phyloP scores from a whole-genome alignment of 306 rosid species.

The Heteromeles arbutifolia region DNA sequence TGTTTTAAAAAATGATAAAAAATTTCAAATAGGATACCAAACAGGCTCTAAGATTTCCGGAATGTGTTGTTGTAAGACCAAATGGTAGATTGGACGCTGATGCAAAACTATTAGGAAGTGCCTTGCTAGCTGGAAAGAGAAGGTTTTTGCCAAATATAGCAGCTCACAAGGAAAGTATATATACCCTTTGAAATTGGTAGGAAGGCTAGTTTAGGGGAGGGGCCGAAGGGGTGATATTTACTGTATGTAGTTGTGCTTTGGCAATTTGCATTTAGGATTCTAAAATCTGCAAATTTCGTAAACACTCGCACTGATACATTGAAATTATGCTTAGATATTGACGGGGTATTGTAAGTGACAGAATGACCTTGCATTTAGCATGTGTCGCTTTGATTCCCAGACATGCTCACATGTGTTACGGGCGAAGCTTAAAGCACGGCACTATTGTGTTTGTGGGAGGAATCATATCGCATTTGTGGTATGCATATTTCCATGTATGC shows the following conservation, averaged over 20 bases:
- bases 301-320: no score
- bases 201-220: neutral
- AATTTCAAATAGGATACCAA: no score
- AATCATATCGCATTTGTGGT: neutral
- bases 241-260: neutral
- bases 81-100: neutral
- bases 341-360: neutral
- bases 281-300: no score
- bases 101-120: neutral
- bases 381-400: neutral
- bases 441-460: neutral
- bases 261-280: neutral
- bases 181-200: neutral
- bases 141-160: neutral
- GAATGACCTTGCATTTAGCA: neutral
- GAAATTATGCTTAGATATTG: neutral
- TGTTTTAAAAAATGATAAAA: no score
- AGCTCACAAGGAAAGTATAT: neutral
- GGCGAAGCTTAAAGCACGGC: neutral
- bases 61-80: neutral
- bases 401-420: neutral
- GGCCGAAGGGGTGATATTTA: neutral
- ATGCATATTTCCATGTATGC: neutral
- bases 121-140: neutral
- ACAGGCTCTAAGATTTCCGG: neutral